phyloP scores from a whole-genome alignment of 805 yeast genomes.

The Cephaloascus fragrans region DNA sequence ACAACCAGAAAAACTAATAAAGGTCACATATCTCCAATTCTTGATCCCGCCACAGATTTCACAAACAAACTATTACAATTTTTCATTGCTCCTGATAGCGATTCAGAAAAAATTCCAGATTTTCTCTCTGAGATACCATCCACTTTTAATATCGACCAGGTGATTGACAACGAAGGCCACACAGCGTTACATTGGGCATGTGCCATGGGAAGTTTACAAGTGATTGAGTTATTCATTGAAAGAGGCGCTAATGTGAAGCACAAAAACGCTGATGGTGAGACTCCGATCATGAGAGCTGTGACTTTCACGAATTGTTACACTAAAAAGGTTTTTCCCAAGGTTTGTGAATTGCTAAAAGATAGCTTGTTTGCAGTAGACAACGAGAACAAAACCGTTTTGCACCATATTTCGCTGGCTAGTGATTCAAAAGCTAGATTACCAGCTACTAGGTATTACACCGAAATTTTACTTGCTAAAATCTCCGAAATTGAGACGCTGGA shows the following conservation, averaged over 20 bases:
- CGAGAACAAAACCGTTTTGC: conserved; percentile 69
- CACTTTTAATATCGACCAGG: conserved; percentile 60
- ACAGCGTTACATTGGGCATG: conserved; percentile 97
- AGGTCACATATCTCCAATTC: conserved; percentile 9
- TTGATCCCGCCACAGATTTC: conserved; percentile 11
- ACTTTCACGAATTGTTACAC: conserved; percentile 83
- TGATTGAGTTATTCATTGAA: conserved; percentile 65
- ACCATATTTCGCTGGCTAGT: conserved; percentile 70
- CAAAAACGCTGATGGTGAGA: conserved; percentile 66
- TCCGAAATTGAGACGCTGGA: conserved; percentile 56
- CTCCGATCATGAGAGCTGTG: conserved; percentile 78
- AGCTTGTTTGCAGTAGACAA: conserved; percentile 73
- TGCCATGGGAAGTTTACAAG: conserved; percentile 77
- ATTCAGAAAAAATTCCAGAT: conserved; percentile 43
- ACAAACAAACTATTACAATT: conserved; percentile 36
- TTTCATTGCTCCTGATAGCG: conserved; percentile 49
- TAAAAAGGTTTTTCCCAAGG: conserved; percentile 66
- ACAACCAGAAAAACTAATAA: background rate
- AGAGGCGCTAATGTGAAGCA: conserved; percentile 65
- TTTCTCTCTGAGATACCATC: conserved; percentile 55
- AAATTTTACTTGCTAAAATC: conserved; percentile 62
- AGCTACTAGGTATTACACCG: conserved; percentile 77
- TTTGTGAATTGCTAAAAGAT: conserved; percentile 66
- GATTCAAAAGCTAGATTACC: conserved; percentile 59
- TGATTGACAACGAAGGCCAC: conserved; percentile 91